Evolutionary conservation across 2,329 filamentous ascomycete genomes (phyloP), one percentile per base, ranked within the genome.

Genomic region (Microdochium trichocladiopsis): DNA sequence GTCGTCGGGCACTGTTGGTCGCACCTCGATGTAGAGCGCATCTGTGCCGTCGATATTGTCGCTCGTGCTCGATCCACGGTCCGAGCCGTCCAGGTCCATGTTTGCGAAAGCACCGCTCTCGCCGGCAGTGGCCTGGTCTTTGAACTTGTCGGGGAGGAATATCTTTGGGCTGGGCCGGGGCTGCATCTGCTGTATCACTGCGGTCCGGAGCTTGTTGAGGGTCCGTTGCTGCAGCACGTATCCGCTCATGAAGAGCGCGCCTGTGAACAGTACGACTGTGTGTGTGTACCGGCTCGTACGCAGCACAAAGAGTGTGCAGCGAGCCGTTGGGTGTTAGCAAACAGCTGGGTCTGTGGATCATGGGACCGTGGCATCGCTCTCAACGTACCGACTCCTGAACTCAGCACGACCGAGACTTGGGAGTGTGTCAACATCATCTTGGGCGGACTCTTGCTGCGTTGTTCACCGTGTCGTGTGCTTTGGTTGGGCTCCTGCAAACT

Each of bases 171-270:
- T 72, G 5, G 75, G 71, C 9, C 63, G 71, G 63, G 74, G 67
- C 56, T 76, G 64, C 33, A 55, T 41, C 21, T 60, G 56, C 50
- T 76, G 78, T 58, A 78, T 79, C 61, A 96, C 86, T 18, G 88
- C 88, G 52, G 77, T 74, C 61, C 93, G 88, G 28, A 96, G 78
- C 60, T 86, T 86, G 56, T 80, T 81, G 4, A 96, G 82, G 1
- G 90, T 94, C 61, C 90, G 83, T 69, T 96, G 92, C 63, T 96
- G 92, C 51, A 96, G 79, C 2, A 85, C 80, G 67, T 95, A 96
- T 62, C 92, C 92, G 50, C 88, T 90, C 28, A 96, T 76, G 68
- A 96, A 96, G 24, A 96, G 83, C 4, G 91, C 81, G 36, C 85
- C 69, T 2, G 91, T 95, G 69, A 90, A 96, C 24, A 88, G 66